These are phyloP conservation scores for Suhomyces guaymorum DNA, from an alignment of 1,139 yeast genomes.

Conservation along the genomic window DNA sequence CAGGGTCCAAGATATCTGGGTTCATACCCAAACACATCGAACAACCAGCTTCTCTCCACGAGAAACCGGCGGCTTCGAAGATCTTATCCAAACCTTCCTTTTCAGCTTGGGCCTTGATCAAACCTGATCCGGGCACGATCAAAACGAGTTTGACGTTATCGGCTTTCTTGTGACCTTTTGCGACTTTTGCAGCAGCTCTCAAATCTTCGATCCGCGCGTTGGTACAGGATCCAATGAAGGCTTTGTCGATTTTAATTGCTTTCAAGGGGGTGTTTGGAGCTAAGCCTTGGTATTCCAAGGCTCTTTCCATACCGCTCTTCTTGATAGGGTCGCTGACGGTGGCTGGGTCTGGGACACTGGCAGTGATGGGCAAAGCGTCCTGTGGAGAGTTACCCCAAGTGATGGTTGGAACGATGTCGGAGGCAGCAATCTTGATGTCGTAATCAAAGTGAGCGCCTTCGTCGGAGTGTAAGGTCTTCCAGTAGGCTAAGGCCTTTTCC, in stretches of 20 bases:
- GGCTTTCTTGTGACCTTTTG: slow-evolving; percentile 88
- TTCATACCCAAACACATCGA: slow-evolving; percentile 99
- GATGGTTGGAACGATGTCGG: slow-evolving; percentile 89
- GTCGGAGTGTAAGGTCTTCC: slow-evolving; percentile 87
- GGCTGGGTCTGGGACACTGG: slow-evolving; percentile 85
- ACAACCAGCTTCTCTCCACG: slow-evolving; percentile 99
- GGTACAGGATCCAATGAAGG: slow-evolving; percentile 96
- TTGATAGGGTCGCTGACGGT: slow-evolving; percentile 70
- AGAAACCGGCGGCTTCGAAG: slow-evolving; percentile 89
- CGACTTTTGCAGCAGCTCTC: slow-evolving; percentile 92
- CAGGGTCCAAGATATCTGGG: slow-evolving; percentile 91
- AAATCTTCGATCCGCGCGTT: slow-evolving; percentile 97
- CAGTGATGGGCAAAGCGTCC: slow-evolving; percentile 94
- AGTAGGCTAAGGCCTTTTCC: slow-evolving; percentile 90
- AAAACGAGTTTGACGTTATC: slow-evolving; percentile 76
- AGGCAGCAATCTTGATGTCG: slow-evolving; percentile 78
- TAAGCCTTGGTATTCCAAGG: slow-evolving; percentile 89
- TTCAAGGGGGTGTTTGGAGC: slow-evolving; percentile 76
- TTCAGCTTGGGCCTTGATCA: slow-evolving; percentile 91
- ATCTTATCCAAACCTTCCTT: slow-evolving; percentile 90
- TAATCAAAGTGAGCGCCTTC: slow-evolving; percentile 86
- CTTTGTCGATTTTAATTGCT: slow-evolving; percentile 80
- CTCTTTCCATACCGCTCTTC: slow-evolving; percentile 84
- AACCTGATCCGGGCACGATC: slow-evolving; percentile 97
- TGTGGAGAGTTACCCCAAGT: slow-evolving; percentile 99